Base-by-base conservation (phyloP, 495 filamentous ascomycete species). In the Aspergillus nidulans region DNA sequence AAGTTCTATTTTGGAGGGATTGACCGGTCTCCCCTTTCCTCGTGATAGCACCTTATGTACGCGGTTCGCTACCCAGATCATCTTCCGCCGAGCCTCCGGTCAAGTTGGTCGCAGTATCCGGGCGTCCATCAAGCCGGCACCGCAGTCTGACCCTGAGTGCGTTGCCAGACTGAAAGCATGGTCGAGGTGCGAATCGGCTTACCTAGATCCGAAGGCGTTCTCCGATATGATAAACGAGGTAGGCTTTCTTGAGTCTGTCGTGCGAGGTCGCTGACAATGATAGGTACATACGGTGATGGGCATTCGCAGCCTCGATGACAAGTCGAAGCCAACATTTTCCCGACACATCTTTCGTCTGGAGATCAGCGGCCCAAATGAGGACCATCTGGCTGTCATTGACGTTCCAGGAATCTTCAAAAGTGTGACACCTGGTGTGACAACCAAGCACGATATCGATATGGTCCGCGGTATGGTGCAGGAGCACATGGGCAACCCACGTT, bases 361-460 rank as follows among this genome's bases (percentile, higher is more conserved):
- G 60, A 78, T 85, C 4, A 54, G 55, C 20, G 82, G 86, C 0
- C 84, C 84, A 0, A 43, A 80, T 2, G 70, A 83, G 52, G 69
- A 80, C 18, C 76, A 87, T 56, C 64, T 88, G 1, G 85, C 71
- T 42, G 69, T 88, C 1, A 80, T 87, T 39, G 82, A 88, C 57
- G 74, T 87, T 2, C 84, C 84, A 1, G 81, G 84, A 0, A 81
- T 85, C 9, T 87, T 88, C 64, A 76, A 74, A n/a, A 79, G 63
- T n/a, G 66, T 74, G 0, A 79, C 70, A 7, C 51, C 71, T 16
- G 78, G 77, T 1, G n/a, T 70, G 1, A 82, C 75, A 0, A 78
- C 54, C 61, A 82, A 81, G 46, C 57, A 63, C 0, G 75, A 84
- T 39, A 81, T 80, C 18, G 49, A 43, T 0, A 58, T 81, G 10